Conservation (phyloP, 768 basidiomycete genomes). For the Exsudoporus frostii region DNA sequence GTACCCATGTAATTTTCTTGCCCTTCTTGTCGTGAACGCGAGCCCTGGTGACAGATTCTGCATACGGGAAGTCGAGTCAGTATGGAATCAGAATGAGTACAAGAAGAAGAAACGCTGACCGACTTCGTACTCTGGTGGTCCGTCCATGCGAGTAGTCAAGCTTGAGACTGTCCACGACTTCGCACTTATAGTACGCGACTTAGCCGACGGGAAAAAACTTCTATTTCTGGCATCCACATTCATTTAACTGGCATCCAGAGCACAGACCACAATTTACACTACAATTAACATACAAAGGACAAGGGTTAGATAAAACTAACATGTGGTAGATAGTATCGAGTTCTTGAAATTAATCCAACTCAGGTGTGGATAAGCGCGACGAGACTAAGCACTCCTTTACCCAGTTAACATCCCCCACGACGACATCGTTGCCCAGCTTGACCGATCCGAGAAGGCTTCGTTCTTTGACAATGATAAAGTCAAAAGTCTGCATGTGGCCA, state of each 20-base stretch:
- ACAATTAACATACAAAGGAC: conserved; percentile 5
- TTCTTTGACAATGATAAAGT: conserved; percentile 64
- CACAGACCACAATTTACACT: neutral
- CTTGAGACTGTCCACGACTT: conserved; percentile 5
- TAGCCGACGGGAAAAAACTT: conserved; percentile 14
- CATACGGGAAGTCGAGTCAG: neutral
- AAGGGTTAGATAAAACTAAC: conserved; percentile 4
- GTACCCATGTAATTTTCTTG: conserved; percentile 52
- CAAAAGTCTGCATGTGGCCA: conserved; percentile 37
- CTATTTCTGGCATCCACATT: conserved; percentile 10
- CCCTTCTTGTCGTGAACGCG: conserved; percentile 45
- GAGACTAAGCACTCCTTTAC: conserved; percentile 76
- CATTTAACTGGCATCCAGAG: neutral
- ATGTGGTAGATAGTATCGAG: neutral
- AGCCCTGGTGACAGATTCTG: conserved; percentile 56
- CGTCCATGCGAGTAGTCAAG: conserved; percentile 32
- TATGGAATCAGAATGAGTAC: neutral
- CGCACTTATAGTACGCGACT: neutral
- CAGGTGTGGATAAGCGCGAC: conserved; percentile 45
- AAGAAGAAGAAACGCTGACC: conserved; percentile 40
- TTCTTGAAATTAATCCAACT: conserved; percentile 4
- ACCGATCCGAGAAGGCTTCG: conserved; percentile 23
- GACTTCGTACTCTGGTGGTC: conserved; percentile 59
- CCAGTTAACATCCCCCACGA: conserved; percentile 59
- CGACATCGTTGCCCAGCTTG: conserved; percentile 26